Evolutionary conservation across 1,284 basidiomycete species (phyloP).

Genomic region (Tilletia caries): DNA sequence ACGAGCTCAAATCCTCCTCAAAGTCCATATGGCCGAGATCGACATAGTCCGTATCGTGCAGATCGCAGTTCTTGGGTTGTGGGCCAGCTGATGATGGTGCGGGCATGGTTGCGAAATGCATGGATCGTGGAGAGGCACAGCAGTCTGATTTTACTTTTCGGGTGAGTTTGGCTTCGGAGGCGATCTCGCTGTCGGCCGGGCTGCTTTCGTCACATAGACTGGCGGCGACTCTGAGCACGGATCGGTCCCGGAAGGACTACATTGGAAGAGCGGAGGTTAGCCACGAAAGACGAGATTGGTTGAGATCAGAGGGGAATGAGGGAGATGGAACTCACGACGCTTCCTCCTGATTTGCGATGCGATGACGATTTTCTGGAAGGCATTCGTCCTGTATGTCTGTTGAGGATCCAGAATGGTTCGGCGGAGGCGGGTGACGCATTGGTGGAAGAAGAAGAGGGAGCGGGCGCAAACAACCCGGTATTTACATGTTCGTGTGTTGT

Average conservation of each 20-base stretch:
- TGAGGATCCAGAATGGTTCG: background rate
- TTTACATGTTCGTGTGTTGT: too few relatives aligned
- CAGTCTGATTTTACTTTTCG: slow-evolving; percentile 21
- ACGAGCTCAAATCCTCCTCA: slow-evolving; percentile 8
- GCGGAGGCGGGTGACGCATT: background rate
- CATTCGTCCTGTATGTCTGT: background rate
- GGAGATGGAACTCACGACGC: background rate
- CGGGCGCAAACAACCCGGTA: too few relatives aligned
- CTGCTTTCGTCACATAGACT: slow-evolving; percentile 40
- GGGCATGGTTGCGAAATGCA: background rate
- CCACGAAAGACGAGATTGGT: too few relatives aligned
- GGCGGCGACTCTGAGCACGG: slow-evolving; percentile 44
- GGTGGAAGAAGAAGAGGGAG: background rate
- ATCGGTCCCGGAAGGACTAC: slow-evolving; percentile 21
- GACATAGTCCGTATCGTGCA: slow-evolving; percentile 27
- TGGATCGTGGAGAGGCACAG: background rate
- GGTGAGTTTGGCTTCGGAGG: slow-evolving; percentile 49
- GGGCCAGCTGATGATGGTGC: slow-evolving; percentile 2
- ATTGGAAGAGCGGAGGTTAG: background rate
- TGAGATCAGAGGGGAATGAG: too few relatives aligned
- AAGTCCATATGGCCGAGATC: background rate
- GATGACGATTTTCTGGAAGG: background rate
- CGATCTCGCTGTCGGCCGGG: slow-evolving; percentile 44
- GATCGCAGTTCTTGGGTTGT: slow-evolving; percentile 33
- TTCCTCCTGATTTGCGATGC: background rate